Base-by-base conservation (phyloP, 257 asterid genomes). In the Linaria vulgaris region DNA sequence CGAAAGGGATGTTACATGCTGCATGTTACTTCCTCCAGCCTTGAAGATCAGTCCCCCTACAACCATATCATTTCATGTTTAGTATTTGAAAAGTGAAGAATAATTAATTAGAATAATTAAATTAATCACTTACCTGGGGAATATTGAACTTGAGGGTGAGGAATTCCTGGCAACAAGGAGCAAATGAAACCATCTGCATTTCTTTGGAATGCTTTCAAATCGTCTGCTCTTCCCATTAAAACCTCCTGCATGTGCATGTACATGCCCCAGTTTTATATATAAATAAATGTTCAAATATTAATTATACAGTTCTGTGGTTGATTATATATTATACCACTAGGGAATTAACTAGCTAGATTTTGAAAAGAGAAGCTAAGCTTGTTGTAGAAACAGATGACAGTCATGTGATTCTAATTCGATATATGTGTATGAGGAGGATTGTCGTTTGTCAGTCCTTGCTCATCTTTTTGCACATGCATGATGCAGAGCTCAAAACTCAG, bases 1-100 rank as follows among this genome's bases (percentile, higher is more conserved):
- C 3, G 96, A 90, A 43, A 90, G 78, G 63, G 96, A 90, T 30
- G 97, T 90, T 56, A 90, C 97, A 72, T 85, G 92, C 74, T 90
- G 97, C 97, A 90, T 90, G 88, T 90, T 90, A 66, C 95, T 80
- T n/a, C 83, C 88, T 53, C 96, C 95, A 63, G 85, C 82, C 72
- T 90, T 90, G 80, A 82, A 82, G 4, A 90, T 85, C 69, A 90
- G 72, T 31, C 96, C 97, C 23, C 85, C 83, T 79, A 20, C 24
- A 7, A 65, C 80, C 80, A 77, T 45, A 12, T 19, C 15, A 38
- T 20, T 12, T 57, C 30, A 27, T 16, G 22, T 3, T 30, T 9
- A 59, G 10, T 4, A 25, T 23, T 14, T 23, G 12, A 41, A 41
- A 10, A 41, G 15, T 0, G 13, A 41, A 14, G 13, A 11, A 11